Evolutionary conservation across 352 stramenopile species (phyloP).

Genomic region (Pythium dissotocum): DNA sequence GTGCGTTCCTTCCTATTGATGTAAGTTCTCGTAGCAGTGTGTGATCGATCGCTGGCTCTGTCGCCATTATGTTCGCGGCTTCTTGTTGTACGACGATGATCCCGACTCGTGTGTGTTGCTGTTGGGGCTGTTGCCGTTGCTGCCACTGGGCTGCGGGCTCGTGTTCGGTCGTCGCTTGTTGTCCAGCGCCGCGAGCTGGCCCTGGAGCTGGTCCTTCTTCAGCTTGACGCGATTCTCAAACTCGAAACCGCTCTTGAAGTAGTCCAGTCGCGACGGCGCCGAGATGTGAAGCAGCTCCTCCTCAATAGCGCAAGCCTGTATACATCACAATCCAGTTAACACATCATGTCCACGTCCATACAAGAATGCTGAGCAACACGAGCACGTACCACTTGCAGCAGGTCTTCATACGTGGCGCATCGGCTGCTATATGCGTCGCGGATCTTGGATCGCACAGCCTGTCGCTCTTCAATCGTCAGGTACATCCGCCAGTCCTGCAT

Average conservation of each 20-base stretch:
- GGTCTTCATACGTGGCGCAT: slow-evolving; percentile 85
- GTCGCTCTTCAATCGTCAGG: slow-evolving; percentile 88
- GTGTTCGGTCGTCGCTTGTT: slow-evolving; percentile 65
- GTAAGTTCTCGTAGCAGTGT: slow-evolving; percentile 1
- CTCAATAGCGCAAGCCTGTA: slow-evolving; percentile 84
- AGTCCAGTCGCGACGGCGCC: slow-evolving; percentile 84
- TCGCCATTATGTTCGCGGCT: slow-evolving; percentile 28
- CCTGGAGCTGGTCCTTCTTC: slow-evolving; percentile 89
- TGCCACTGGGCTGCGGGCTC: slow-evolving; percentile 37
- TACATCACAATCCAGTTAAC: slow-evolving; percentile 1
- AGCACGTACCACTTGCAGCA: slow-evolving; percentile 81
- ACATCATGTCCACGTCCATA: slow-evolving; percentile 1
- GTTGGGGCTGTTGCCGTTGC: slow-evolving; percentile 40
- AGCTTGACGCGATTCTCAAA: slow-evolving; percentile 90
- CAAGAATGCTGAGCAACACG: neutral
- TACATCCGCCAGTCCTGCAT: slow-evolving; percentile 91
- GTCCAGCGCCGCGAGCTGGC: slow-evolving; percentile 77
- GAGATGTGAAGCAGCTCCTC: slow-evolving; percentile 90
- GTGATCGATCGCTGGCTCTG: neutral
- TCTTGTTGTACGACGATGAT: slow-evolving; percentile 63
- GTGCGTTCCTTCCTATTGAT: neutral
- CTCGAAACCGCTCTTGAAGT: slow-evolving; percentile 91
- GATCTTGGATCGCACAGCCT: slow-evolving; percentile 87
- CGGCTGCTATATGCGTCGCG: slow-evolving; percentile 83
- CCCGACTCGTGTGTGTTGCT: slow-evolving; percentile 34